phyloP scores from a whole-genome alignment of 192 early-diverging fungal species.

The Coemansia sp. region DNA sequence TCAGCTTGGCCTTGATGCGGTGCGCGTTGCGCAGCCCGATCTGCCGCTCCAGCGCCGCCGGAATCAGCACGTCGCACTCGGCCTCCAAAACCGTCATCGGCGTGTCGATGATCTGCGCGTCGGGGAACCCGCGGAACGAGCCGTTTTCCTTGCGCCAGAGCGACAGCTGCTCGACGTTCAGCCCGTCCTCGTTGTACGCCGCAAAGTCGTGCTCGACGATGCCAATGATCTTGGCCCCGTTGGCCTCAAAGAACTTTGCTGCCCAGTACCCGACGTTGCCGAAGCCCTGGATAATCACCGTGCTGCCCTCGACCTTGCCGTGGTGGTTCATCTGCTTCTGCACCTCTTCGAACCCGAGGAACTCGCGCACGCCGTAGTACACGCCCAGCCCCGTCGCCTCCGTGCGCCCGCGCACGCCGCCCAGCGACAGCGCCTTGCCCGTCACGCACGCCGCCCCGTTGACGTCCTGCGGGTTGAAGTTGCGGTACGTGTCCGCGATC shows the following conservation, averaged over 20 bases:
- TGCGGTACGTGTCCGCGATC: conserved; percentile 84
- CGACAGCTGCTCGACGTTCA: conserved; percentile 67
- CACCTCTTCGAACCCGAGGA: conserved; percentile 75
- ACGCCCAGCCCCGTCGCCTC: conserved; percentile 83
- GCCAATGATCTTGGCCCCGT: conserved; percentile 75
- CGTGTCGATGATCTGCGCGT: conserved; percentile 60
- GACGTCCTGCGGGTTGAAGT: conserved; percentile 78
- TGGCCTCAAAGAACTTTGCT: conserved; percentile 76
- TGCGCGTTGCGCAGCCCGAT: conserved; percentile 71
- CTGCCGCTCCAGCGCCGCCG: conserved; percentile 79
- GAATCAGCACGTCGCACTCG: conserved; percentile 82
- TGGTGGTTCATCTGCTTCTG: conserved; percentile 64
- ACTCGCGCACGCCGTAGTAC: conserved; percentile 78
- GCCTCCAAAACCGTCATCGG: conserved; percentile 59
- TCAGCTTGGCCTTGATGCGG: conserved; percentile 73
- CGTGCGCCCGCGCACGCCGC: conserved; percentile 78
- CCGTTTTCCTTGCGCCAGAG: conserved; percentile 61
- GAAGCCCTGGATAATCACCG: conserved; percentile 79
- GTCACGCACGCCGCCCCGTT: conserved; percentile 81
- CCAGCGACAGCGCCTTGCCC: conserved; percentile 74
- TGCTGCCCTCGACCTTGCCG: conserved; percentile 58
- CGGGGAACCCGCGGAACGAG: conserved; percentile 66
- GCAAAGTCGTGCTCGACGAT: conserved; percentile 69
- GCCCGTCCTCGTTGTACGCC: conserved; percentile 62
- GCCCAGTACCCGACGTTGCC: conserved; percentile 86